Evolutionary conservation across 441 rosid species (phyloP), one percentile per base, ranked within the genome.

Genomic region (Gossypium schwendimanii): DNA sequence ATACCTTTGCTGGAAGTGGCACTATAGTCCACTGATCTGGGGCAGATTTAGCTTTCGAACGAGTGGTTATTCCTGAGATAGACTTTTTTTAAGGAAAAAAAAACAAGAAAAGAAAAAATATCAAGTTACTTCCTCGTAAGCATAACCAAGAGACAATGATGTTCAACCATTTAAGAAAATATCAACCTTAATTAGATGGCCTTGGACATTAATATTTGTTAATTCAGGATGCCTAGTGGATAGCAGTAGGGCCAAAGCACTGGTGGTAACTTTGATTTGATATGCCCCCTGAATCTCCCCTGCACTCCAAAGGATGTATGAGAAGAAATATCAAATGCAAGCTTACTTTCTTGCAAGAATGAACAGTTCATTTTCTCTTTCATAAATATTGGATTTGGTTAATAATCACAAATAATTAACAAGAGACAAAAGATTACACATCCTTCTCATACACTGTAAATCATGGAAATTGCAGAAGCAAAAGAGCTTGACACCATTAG

Each of bases 251-350:
- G 91, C 94, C 85, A 91, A 85, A 78, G 97, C 98, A 72, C 81
- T 86, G 54, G 94, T 86, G 36, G 96, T 88, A 76, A 94, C 93
- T 83, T 88, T 94, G 73, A 94, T 94, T 82, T 89, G 96, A 82
- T 92, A 94, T 58, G 91, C 88, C 52, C 96, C 95, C 78, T 87
- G 94, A 84, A 94, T 88, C 86, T 92, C 97, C 64, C 89, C 97
- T 94, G 88, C 64, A 74, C 12, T 60, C 52, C 67, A 45, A 68
- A 53, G 49, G 52, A 53, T 6, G 24, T 2, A 45, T 9, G 24
- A 70, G 49, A 21, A 50, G 36, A 47, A 57, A 63, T 47, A 53
- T 53, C 61, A 21, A 31, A 49, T 41, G 72, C 36, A 70, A 60
- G 66, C 53, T 73, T 54, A 72, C 41, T 66, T 11, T 23, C 23